Evolutionary conservation across 2,329 filamentous ascomycete genomes (phyloP).

Genomic region (Magnaporthales sp.): DNA sequence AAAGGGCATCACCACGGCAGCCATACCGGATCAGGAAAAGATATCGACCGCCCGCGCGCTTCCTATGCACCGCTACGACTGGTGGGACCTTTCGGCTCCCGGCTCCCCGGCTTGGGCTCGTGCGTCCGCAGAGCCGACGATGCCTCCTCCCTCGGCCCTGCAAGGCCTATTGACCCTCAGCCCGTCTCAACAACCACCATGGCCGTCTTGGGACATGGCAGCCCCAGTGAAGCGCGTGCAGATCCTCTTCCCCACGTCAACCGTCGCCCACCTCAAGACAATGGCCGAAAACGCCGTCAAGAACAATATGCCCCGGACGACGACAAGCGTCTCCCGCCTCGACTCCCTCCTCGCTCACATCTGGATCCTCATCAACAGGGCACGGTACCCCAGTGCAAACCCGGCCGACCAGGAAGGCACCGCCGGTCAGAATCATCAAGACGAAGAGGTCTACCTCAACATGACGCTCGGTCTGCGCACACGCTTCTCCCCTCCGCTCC

Average conservation of each 20-base stretch:
- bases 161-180: conserved; percentile 10
- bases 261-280: conserved; percentile 25
- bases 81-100: conserved; percentile 28
- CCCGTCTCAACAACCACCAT: conserved; percentile 25
- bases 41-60: conserved; percentile 23
- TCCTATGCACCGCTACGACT: conserved; percentile 37
- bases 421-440: conserved; percentile 8
- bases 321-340: conserved; percentile 26
- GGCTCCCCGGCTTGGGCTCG: conserved; percentile 19
- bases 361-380: conserved; percentile 33
- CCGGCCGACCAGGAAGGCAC: conserved; percentile 1
- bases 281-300: conserved; percentile 7
- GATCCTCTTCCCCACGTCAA: conserved; percentile 27
- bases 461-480: conserved; percentile 30
- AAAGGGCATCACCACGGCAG: too few species aligned
- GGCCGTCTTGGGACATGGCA: conserved; percentile 30
- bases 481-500: conserved; percentile 28
- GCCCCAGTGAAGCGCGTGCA: conserved; percentile 21
- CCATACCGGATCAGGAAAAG: conserved; percentile 2
- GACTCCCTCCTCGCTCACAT: conserved; percentile 37
- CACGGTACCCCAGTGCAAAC: conserved; percentile 17
- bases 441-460: conserved; percentile 27
- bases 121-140: conserved; percentile 16
- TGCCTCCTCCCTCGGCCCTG: conserved; percentile 8
- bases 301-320: conserved; percentile 4